A percentile compares a stretch with the other conserved stretches of the same genome.
phyloP scores from a whole-genome alignment of 2,329 filamentous ascomycete species.

The Fusarium piperis region DNA sequence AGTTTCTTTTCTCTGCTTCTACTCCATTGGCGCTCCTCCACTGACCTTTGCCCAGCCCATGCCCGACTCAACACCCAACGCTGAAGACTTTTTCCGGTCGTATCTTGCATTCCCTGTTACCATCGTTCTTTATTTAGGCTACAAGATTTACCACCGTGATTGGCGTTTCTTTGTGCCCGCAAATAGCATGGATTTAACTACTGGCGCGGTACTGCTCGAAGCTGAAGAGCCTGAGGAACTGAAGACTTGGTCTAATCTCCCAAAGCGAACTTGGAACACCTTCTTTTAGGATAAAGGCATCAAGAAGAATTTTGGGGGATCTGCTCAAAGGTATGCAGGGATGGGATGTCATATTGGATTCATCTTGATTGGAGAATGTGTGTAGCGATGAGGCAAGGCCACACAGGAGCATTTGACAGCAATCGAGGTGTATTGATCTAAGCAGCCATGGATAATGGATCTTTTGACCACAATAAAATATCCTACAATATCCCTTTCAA shows the following conservation, averaged over 20 bases:
- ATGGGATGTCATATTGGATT: background rate
- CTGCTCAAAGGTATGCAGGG: background rate
- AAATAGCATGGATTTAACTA: slow-evolving; percentile 84
- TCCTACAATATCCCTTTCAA: too few relatives aligned
- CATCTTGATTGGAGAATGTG: too few relatives aligned
- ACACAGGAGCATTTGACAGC: too few relatives aligned
- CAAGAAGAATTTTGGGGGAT: background rate
- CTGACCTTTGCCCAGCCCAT: background rate
- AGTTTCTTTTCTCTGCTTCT: background rate
- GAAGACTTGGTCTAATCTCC: slow-evolving; percentile 42
- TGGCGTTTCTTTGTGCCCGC: slow-evolving; percentile 63
- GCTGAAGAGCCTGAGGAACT: slow-evolving; percentile 81
- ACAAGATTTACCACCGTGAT: slow-evolving; percentile 79
- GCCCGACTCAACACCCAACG: slow-evolving; percentile 73
- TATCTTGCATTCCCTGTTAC: slow-evolving; percentile 77
- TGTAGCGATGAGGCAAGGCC: too few relatives aligned
- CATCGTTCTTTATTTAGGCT: slow-evolving; percentile 71
- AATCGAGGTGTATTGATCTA: background rate
- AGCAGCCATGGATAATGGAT: too few relatives aligned
- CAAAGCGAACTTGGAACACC: background rate
- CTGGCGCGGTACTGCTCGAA: slow-evolving; percentile 79
- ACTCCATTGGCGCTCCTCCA: background rate
- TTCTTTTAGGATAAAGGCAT: background rate
- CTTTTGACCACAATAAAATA: too few relatives aligned
- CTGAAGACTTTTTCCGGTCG: slow-evolving; percentile 74